Conservation (phyloP, 2,329 filamentous ascomycete species). For the Curvularia sp. region DNA sequence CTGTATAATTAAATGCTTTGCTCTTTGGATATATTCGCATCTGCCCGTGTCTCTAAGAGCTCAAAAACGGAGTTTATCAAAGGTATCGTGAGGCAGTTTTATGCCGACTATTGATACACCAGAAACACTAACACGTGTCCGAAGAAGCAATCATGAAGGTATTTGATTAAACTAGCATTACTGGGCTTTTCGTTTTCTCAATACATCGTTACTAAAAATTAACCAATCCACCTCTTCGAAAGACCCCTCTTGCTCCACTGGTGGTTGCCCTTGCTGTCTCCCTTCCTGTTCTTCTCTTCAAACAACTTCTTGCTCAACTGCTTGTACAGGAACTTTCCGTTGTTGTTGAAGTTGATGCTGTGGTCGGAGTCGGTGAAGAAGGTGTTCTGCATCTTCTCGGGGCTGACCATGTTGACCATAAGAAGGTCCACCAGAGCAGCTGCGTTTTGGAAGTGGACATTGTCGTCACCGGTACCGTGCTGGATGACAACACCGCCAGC, state of each 20-base stretch:
- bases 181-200: neutral
- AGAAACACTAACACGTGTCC: neutral
- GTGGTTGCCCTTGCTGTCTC: conserved; percentile 49
- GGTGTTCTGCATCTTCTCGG: conserved; percentile 68
- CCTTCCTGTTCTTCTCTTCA: conserved; percentile 64
- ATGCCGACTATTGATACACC: too few relatives aligned
- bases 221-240: conserved; percentile 25
- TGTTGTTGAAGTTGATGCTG: conserved; percentile 65
- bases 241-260: conserved; percentile 55
- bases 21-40: too few relatives aligned
- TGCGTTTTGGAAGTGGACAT: conserved; percentile 73
- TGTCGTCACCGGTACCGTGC: conserved; percentile 73
- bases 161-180: neutral
- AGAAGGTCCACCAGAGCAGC: conserved; percentile 68
- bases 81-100: too few relatives aligned
- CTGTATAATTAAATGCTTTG: too few relatives aligned
- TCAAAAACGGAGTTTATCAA: too few relatives aligned
- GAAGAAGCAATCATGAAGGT: neutral
- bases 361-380: conserved; percentile 72
- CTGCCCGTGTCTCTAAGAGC: too few relatives aligned
- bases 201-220: neutral
- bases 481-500: conserved; percentile 67
- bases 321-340: conserved; percentile 65
- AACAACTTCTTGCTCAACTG: conserved; percentile 67
- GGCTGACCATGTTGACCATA: conserved; percentile 64